phyloP scores from a whole-genome alignment of 768 basidiomycete genomes.

The Boletus rubropictus region DNA sequence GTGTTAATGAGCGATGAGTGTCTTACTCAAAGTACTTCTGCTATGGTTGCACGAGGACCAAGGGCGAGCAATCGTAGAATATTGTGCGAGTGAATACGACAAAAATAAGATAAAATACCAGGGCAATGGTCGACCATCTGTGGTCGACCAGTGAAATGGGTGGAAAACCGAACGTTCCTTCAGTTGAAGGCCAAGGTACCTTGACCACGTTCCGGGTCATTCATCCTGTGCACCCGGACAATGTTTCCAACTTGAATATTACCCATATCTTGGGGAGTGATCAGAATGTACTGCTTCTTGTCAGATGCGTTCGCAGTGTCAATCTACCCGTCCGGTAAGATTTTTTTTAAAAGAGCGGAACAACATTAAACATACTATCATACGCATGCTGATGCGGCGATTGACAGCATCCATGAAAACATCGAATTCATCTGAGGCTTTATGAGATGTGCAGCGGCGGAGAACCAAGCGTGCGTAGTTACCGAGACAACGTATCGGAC shows the following conservation, averaged over 20 bases:
- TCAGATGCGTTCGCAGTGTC: conserved; percentile 84
- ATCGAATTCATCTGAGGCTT: conserved; percentile 80
- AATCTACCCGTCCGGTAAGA: conserved; percentile 45
- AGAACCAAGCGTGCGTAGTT: conserved; percentile 15
- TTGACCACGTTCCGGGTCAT: conserved; percentile 70
- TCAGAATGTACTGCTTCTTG: conserved; percentile 89
- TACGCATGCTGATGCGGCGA: conserved; percentile 88
- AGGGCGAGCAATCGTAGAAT: neutral
- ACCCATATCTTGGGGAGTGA: conserved; percentile 93
- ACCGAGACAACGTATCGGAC: conserved; percentile 91
- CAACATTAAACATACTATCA: conserved; percentile 60
- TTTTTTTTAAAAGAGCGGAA: neutral
- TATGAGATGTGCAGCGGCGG: conserved; percentile 9
- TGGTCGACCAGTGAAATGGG: neutral
- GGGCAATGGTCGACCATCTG: neutral
- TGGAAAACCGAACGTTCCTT: neutral
- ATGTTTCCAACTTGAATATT: conserved; percentile 61
- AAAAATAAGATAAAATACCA: neutral
- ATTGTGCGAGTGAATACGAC: conserved; percentile 2
- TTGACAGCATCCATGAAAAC: conserved; percentile 97
- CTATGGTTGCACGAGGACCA: neutral
- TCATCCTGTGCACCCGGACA: conserved; percentile 74
- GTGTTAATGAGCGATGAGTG: too few relatives aligned
- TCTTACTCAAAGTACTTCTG: neutral
- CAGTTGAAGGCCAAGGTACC: conserved; percentile 36